Evolutionary conservation across 768 basidiomycete genomes (phyloP).

Genomic region (Macrocybe gigantea): DNA sequence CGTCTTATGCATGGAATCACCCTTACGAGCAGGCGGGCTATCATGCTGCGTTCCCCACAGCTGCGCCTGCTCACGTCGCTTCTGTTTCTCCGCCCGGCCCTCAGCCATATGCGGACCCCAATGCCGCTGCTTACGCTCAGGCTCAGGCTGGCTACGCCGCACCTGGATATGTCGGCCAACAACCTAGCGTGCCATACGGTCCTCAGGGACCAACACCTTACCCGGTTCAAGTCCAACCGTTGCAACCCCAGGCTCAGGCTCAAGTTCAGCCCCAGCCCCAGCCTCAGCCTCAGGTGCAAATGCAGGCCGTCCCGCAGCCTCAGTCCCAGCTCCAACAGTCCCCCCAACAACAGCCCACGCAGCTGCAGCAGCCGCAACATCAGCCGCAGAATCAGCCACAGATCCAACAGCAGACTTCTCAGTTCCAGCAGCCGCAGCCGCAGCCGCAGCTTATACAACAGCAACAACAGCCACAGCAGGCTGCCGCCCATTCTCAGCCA

Average conservation of each 20-base stretch:
- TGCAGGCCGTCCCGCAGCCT: conserved; percentile 12
- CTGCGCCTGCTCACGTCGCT: conserved; percentile 9
- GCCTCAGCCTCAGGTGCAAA: conserved; percentile 19
- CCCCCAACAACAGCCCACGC: conserved; percentile 10
- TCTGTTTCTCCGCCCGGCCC: conserved; percentile 6
- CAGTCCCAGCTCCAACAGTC: conserved; percentile 16
- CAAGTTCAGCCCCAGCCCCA: conserved; percentile 17
- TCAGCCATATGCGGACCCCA: conserved; percentile 12
- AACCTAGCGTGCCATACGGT: conserved; percentile 27
- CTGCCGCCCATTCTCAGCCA: conserved; percentile 16
- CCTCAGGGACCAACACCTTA: conserved; percentile 34
- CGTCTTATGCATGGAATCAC: background rate
- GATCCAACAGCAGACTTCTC: conserved; percentile 18
- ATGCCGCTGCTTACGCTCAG: conserved; percentile 7
- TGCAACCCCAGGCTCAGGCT: conserved; percentile 15
- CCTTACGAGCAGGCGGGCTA: conserved; percentile 12
- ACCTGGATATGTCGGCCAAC: conserved; percentile 24
- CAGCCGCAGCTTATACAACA: conserved; percentile 11
- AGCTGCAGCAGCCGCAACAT: conserved; percentile 16
- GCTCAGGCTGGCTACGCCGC: too few species aligned
- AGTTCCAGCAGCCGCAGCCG: conserved; percentile 13
- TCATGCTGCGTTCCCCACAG: conserved; percentile 7
- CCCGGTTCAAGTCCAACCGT: conserved; percentile 26
- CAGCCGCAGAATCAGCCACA: conserved; percentile 15
- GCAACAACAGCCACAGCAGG: conserved; percentile 16